phyloP scores from a whole-genome alignment of 495 filamentous ascomycete genomes.

The Schizothecium vesticola region DNA sequence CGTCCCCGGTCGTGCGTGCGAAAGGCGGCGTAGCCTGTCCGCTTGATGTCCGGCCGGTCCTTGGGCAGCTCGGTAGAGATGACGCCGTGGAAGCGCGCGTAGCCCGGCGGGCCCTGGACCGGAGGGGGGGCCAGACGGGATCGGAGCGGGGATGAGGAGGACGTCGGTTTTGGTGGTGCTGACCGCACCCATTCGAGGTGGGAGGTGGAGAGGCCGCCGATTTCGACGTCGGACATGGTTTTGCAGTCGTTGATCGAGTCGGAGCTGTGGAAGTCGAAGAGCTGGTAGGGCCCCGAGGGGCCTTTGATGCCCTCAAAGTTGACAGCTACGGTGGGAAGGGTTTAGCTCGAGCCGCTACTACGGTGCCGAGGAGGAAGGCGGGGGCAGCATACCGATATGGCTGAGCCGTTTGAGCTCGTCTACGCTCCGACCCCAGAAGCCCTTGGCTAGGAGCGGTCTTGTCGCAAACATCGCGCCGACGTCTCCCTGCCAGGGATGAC shows the following conservation, averaged over 20 bases:
- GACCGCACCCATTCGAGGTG: slow-evolving; percentile 63
- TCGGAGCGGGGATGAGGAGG: slow-evolving; percentile 23
- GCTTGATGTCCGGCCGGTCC: slow-evolving; percentile 62
- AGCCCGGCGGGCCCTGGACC: slow-evolving; percentile 32
- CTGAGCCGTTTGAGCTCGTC: slow-evolving; percentile 44
- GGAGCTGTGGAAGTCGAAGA: slow-evolving; percentile 62
- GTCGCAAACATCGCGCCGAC: slow-evolving; percentile 39
- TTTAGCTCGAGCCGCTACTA: not conserved
- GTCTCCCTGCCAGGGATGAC: not conserved
- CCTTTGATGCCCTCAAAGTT: slow-evolving; percentile 51
- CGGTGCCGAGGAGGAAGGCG: not conserved
- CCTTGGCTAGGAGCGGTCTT: slow-evolving; percentile 31
- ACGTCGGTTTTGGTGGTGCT: slow-evolving; percentile 53
- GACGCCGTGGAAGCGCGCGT: slow-evolving; percentile 74
- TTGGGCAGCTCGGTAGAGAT: slow-evolving; percentile 81
- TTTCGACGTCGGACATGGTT: slow-evolving; percentile 76
- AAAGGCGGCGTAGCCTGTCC: slow-evolving; percentile 85
- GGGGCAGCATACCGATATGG: slow-evolving; percentile 33
- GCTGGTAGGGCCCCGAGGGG: slow-evolving; percentile 50
- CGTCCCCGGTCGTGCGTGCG: slow-evolving; percentile 56
- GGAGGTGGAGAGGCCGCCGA: slow-evolving; percentile 77
- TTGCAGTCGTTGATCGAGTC: slow-evolving; percentile 63
- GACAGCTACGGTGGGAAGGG: slow-evolving; percentile 24
- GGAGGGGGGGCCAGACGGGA: slow-evolving; percentile 34
- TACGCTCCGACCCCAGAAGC: slow-evolving; percentile 42